Base-by-base conservation (phyloP, 495 filamentous ascomycete species). In the Xylaria curta region DNA sequence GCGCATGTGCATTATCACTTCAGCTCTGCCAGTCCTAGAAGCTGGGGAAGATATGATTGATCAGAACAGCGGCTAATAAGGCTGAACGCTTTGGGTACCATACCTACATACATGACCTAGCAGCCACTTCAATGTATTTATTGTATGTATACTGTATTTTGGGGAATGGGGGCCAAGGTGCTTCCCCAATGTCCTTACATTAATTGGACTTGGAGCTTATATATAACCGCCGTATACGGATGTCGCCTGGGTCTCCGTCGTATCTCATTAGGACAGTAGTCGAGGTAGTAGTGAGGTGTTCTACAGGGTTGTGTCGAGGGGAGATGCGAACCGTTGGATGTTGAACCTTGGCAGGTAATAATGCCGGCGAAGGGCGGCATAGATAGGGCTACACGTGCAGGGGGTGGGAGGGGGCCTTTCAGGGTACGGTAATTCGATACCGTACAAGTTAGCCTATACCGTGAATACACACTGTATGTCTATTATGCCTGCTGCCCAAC, bases 1-100 rank as follows among this genome's bases (percentile, higher is more conserved):
- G 51, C 51, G 40, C 66, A 68, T 59, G 38, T 59, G 66, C 66
- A 60, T 59, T 68, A 68, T 68, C 66, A 68, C 53, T 33, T 46
- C 66, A 47, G 66, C 66, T 68, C 60, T 68, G 26, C 38, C 66
- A 36, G n/a, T 46, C 51, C 38, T 28, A 58, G 66, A 60, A 68
- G 66, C 66, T 36, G 66, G 66, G 66, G 53, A 68, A 60, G 40
- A 36, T 21, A 6, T 38, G 62, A 65, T 65, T 47, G 62, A 65
- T 47, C 62, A 65, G 62, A 13, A 19, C 40, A 28, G 42, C 28
- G 40, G 58, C 31, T 56, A 56, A 17, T 56, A 56, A 56, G 53
- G 53, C 53, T 56, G 53, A 56, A 54, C 21, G n/a, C 51, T 15
- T 28, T 26, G 51, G 12, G 9, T 13, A 28, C 53, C 36, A 38